A percentile compares a stretch with the other conserved stretches of the same genome.
These are phyloP conservation scores for Vitis rupestris DNA, from an alignment of 164 flowering plant genomes.

Conservation along the genomic window DNA sequence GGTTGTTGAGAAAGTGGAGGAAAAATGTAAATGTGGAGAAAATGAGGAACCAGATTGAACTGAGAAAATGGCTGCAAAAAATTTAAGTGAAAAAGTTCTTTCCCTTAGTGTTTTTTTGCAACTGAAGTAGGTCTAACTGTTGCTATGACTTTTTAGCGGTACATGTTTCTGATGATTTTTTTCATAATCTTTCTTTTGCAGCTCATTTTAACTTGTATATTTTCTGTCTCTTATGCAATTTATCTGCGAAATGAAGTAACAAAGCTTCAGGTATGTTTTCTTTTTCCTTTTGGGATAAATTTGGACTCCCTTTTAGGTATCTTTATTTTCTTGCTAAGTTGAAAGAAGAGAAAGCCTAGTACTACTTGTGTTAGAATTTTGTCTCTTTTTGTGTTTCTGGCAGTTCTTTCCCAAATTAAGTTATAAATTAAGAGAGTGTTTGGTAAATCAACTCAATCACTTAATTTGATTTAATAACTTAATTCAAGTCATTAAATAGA, in stretches of 20 bases:
- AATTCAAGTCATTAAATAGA: too few relatives aligned
- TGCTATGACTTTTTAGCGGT: not conserved
- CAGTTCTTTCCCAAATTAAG: too few relatives aligned
- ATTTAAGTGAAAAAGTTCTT: not conserved
- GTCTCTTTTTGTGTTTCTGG: too few relatives aligned
- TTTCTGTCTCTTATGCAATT: slow-evolving; percentile 34
- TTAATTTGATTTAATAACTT: too few relatives aligned
- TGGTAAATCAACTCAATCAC: too few relatives aligned
- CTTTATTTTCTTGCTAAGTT: not conserved
- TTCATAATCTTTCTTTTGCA: slow-evolving; percentile 31
- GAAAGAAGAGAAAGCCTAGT: too few relatives aligned
- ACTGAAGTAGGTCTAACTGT: not conserved
- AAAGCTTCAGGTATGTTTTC: slow-evolving; percentile 55
- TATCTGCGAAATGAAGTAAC: slow-evolving; percentile 36
- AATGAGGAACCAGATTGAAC: too few relatives aligned
- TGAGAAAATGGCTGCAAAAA: too few relatives aligned
- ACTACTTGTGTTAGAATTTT: too few relatives aligned
- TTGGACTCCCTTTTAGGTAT: not conserved
- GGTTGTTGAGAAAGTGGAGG: not conserved
- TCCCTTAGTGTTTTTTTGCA: not conserved
- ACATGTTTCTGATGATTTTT: slow-evolving; percentile 7
- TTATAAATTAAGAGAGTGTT: too few relatives aligned
- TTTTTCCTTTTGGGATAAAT: not conserved
- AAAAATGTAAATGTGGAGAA: not conserved
- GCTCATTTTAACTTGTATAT: slow-evolving; percentile 44